Percentiles rank a stretch among this genome's conserved stretches.
These are phyloP conservation scores for Coprinopsis sp. DNA, from an alignment of 768 basidiomycete species.

Conservation along the genomic window DNA sequence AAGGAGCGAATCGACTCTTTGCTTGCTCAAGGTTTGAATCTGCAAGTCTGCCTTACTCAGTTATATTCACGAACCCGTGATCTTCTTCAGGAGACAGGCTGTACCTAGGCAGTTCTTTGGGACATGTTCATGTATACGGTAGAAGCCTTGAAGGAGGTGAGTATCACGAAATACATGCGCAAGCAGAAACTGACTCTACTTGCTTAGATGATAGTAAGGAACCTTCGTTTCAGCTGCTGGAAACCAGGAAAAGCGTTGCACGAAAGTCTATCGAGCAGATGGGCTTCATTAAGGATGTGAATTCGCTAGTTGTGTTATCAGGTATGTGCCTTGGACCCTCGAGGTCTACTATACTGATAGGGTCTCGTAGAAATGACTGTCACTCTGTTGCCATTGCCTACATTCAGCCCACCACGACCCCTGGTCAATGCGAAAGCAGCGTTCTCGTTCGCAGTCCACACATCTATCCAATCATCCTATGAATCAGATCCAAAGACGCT, in stretches of 20 bases:
- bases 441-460: slow-evolving; percentile 75
- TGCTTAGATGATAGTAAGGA: no score
- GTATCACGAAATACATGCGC: no score
- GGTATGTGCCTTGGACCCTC: slow-evolving; percentile 41
- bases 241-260: slow-evolving; percentile 62
- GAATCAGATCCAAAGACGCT: slow-evolving; percentile 45
- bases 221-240: slow-evolving; percentile 38
- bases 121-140: slow-evolving; percentile 32
- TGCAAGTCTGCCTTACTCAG: neutral
- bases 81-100: slow-evolving; percentile 37
- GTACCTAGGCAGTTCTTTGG: slow-evolving; percentile 33
- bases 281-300: slow-evolving; percentile 79
- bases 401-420: slow-evolving; percentile 62
- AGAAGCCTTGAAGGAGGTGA: slow-evolving; percentile 15
- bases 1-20: slow-evolving; percentile 48
- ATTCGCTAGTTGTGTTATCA: slow-evolving; percentile 78
- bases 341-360: neutral
- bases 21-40: slow-evolving; percentile 37
- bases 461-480: slow-evolving; percentile 42
- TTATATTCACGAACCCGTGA: slow-evolving; percentile 4
- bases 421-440: slow-evolving; percentile 77
- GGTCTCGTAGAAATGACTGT: slow-evolving; percentile 56
- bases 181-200: no score
- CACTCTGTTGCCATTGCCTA: slow-evolving; percentile 73
- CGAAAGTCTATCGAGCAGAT: slow-evolving; percentile 82